Percentiles rank a stretch among this genome's conserved stretches.
phyloP scores from a whole-genome alignment of 2,329 filamentous ascomycete species.

The Cladosporium sp. region DNA sequence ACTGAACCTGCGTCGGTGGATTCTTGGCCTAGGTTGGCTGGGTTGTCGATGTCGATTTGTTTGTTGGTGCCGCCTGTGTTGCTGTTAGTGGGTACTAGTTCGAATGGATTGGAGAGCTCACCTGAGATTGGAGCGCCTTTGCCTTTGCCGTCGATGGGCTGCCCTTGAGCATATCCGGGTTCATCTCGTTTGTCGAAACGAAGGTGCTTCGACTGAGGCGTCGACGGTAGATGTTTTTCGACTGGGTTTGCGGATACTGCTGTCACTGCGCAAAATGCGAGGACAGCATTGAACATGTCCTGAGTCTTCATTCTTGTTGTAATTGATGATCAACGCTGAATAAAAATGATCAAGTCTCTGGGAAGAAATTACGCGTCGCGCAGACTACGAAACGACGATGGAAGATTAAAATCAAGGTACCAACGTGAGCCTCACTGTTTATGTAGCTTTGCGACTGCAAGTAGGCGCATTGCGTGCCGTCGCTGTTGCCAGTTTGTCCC shows the following conservation, averaged over 20 bases:
- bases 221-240: slow-evolving; percentile 14
- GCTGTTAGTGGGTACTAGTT: slow-evolving; percentile 18
- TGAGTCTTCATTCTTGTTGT: not conserved
- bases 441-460: not conserved
- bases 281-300: not conserved
- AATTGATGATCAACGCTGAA: not conserved
- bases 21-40: slow-evolving; percentile 63
- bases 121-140: slow-evolving; percentile 62
- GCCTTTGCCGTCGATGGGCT: slow-evolving; percentile 59
- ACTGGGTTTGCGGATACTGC: not conserved
- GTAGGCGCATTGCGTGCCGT: not conserved
- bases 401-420: not conserved
- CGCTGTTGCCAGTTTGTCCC: not conserved
- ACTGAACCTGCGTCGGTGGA: slow-evolving; percentile 65
- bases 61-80: slow-evolving; percentile 64
- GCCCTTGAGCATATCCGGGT: slow-evolving; percentile 52
- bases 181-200: slow-evolving; percentile 27
- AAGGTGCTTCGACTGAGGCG: slow-evolving; percentile 26
- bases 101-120: slow-evolving; percentile 36
- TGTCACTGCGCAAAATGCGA: slow-evolving; percentile 7
- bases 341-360: not conserved
- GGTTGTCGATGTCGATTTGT: slow-evolving; percentile 63
- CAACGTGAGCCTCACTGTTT: not conserved
- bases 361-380: not conserved
- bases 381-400: not conserved